Conservation (phyloP, 768 basidiomycete genomes). For the Pisolithus tinctorius region DNA sequence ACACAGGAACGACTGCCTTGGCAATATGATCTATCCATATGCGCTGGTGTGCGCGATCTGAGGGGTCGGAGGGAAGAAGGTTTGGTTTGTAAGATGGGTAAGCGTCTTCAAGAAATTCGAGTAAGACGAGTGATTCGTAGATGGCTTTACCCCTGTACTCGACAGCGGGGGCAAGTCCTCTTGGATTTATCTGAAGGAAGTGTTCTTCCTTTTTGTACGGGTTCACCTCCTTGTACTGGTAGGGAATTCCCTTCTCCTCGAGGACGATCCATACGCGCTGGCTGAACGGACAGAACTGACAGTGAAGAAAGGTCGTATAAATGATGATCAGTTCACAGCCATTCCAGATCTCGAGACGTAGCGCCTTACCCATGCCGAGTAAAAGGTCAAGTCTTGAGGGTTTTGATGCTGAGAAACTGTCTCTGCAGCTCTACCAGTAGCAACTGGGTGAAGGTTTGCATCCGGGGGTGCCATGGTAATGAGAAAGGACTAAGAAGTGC, state of each 20-base stretch:
- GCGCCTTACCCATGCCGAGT: conserved; percentile 48
- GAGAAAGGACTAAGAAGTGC: too few relatives aligned
- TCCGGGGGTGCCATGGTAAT: conserved; percentile 38
- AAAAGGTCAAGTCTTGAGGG: conserved; percentile 51
- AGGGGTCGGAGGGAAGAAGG: conserved; percentile 48
- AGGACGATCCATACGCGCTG: conserved; percentile 61
- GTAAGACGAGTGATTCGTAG: conserved; percentile 58
- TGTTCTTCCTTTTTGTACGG: conserved; percentile 63
- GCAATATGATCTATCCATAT: conserved; percentile 52
- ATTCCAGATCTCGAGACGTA: not conserved
- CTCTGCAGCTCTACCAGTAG: conserved; percentile 48
- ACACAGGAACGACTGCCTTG: conserved; percentile 47
- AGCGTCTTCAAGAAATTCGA: conserved; percentile 63
- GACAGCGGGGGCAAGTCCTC: conserved; percentile 60
- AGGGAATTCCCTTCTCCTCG: conserved; percentile 60
- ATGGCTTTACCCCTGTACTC: conserved; percentile 46
- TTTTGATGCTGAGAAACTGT: conserved; percentile 47
- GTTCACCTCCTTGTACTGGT: conserved; percentile 63
- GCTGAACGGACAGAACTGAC: conserved; percentile 55
- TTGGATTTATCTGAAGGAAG: conserved; percentile 58
- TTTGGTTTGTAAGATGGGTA: conserved; percentile 35
- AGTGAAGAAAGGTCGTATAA: too few relatives aligned
- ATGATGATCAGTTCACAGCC: not conserved
- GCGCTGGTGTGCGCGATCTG: conserved; percentile 42
- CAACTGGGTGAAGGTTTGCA: conserved; percentile 43